Base-by-base conservation (phyloP, 2,329 filamentous ascomycete genomes). In the Penicillium sp. region DNA sequence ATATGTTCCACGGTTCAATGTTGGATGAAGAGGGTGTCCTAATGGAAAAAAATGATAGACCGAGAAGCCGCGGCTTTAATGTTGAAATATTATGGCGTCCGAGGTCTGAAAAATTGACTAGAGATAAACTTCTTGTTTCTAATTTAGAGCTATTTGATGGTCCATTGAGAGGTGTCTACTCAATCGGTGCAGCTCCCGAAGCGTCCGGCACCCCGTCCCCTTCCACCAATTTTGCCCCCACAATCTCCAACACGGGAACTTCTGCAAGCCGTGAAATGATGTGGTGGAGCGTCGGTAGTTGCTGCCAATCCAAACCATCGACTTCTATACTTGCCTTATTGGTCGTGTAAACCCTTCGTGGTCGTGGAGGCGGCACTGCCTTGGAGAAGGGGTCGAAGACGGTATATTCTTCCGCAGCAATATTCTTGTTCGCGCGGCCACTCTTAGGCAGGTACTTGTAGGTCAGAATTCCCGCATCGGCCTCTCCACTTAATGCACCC, bases 381-480 rank as follows among this genome's bases (percentile, higher is more conserved):
- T 66, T 65, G 32, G 64, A 63, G 22, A 71, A 69, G 6, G 62
- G 57, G 13, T 63, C 58, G 44, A 75, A 71, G 0, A 74, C 67
- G 1, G 77, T 69, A 59, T 83, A 79, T 55, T 80, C 75, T 2
- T 71, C 75, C 45, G 82, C 81, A 0, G 78, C 68, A 48, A 74
- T 68, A 0, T 77, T 78, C 40, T 70, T 71, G 32, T 64, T 57
- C 2, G 64, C 70, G 21, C 68, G 67, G 1, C 77, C 77, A 1
- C 80, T 77, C 3, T 72, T 67, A 0, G 81, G 81, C 0, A 84
- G 72, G 56, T 82, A 83, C 29, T 76, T 72, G 61, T 82, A 76
- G 10, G 75, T 69, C n/a, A 83, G 65, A 5, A 78, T 72, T 2
- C 75, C 76, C 15, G 74, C 69, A 50, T 79, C 75, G 31, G 51